Conservation (phyloP, 75 land plant genomes). For the Cupressus sempervirens region DNA sequence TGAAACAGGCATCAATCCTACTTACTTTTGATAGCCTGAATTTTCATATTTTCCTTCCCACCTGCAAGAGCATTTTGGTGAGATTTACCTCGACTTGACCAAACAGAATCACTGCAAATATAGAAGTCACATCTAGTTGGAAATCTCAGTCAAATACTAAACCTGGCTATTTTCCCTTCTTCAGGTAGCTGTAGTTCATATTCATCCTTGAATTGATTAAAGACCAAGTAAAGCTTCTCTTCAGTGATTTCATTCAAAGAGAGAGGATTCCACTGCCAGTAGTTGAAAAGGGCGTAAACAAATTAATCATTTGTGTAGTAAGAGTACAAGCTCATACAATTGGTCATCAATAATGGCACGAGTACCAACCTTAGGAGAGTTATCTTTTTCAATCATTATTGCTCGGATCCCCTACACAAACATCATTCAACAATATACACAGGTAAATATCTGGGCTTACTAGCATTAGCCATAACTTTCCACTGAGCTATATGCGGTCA, state of each 20-base stretch:
- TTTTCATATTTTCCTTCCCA: conserved; percentile 7
- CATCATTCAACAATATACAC: not conserved
- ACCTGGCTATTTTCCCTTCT: conserved; percentile 42
- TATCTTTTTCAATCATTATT: conserved; percentile 81
- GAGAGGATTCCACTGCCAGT: conserved; percentile 80
- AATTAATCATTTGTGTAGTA: not conserved
- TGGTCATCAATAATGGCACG: not conserved
- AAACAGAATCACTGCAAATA: not conserved
- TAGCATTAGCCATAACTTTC: not conserved
- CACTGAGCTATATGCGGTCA: not conserved
- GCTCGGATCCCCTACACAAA: conserved; percentile 79
- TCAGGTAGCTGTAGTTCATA: conserved; percentile 67
- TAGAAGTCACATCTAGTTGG: not conserved
- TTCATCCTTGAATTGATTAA: conserved; percentile 50
- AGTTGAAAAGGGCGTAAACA: not conserved
- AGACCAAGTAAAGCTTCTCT: conserved; percentile 53
- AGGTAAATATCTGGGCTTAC: not conserved
- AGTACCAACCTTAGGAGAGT: conserved; percentile 69
- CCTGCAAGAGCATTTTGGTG: not conserved
- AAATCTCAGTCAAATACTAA: not conserved
- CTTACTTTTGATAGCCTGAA: conserved; percentile 3
- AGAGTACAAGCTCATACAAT: not conserved
- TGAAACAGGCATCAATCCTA: not conserved
- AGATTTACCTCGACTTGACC: not conserved
- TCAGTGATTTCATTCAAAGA: conserved; percentile 51